Conservation (phyloP, 148 eudicot species). For the Suaeda aralocaspica region DNA sequence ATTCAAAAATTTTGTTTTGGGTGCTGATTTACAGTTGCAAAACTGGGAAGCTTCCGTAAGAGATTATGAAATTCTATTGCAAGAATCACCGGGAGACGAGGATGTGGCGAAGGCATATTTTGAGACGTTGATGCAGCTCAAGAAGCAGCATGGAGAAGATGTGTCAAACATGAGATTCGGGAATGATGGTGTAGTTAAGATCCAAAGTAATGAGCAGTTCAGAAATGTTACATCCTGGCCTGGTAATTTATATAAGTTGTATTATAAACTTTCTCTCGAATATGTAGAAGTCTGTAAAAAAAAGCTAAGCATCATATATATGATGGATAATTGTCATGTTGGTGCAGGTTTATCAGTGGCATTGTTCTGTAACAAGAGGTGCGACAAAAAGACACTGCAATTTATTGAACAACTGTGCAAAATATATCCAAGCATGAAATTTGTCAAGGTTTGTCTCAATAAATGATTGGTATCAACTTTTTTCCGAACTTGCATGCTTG, state of each 20-base stretch:
- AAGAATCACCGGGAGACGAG: slow-evolving; percentile 64
- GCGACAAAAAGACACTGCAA: slow-evolving; percentile 30
- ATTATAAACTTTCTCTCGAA: not conserved
- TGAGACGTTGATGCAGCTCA: slow-evolving; percentile 48
- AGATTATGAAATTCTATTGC: slow-evolving; percentile 66
- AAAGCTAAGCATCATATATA: not conserved
- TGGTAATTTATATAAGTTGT: slow-evolving; percentile 23
- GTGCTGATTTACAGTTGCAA: slow-evolving; percentile 41
- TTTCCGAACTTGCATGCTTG: not conserved
- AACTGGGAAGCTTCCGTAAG: slow-evolving; percentile 68
- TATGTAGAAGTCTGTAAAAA: too few relatives aligned
- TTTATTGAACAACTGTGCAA: slow-evolving; percentile 46
- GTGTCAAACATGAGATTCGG: slow-evolving; percentile 26
- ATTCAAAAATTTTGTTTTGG: not conserved
- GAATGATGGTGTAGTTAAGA: slow-evolving; percentile 30
- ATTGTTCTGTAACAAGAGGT: slow-evolving; percentile 43
- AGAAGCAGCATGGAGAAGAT: slow-evolving; percentile 38
- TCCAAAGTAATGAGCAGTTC: slow-evolving; percentile 45
- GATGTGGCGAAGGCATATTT: slow-evolving; percentile 47
- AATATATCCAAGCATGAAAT: slow-evolving; percentile 41
- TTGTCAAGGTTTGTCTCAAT: slow-evolving; percentile 42
- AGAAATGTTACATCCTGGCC: slow-evolving; percentile 35
- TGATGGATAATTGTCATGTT: not conserved
- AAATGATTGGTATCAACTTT: too few relatives aligned
- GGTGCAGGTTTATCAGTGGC: slow-evolving; percentile 47